Evolutionary conservation across 257 asterid genomes (phyloP).

Genomic region (Gentiana dahurica): DNA sequence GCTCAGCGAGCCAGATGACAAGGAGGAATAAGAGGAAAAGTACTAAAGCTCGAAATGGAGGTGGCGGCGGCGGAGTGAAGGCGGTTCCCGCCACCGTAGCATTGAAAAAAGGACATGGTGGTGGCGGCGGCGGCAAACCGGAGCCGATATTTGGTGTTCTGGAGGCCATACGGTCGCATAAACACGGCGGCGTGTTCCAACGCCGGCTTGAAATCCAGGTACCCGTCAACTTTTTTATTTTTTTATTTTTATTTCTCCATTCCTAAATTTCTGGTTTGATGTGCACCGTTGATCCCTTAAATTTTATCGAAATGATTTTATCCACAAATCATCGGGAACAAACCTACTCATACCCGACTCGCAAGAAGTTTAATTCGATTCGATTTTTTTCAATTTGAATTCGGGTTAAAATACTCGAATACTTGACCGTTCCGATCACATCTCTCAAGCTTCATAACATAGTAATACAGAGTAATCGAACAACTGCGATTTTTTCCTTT

Average conservation of each 20-base stretch:
- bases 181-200: constrained; percentile 27
- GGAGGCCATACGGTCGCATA: constrained; percentile 26
- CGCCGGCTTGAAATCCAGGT: constrained; percentile 41
- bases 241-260: neutral
- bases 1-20: constrained; percentile 22
- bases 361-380: no score
- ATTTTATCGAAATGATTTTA: neutral
- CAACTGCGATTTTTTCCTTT: no score
- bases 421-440: constrained; percentile 10
- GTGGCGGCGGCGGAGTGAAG: constrained; percentile 7
- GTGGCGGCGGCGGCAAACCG: constrained; percentile 13
- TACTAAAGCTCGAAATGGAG: constrained; percentile 4
- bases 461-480: no score
- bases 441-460: no score
- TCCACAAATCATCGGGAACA: no score
- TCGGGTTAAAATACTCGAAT: no score
- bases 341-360: no score
- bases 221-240: constrained; percentile 19
- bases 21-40: constrained; percentile 7
- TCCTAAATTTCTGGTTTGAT: constrained; percentile 3
- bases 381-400: no score
- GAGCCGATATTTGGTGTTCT: constrained; percentile 25
- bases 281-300: constrained; percentile 8
- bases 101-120: constrained; percentile 10
- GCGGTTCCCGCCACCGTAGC: constrained; percentile 8